Evolutionary conservation across 805 yeast genomes (phyloP).

Genomic region (Yarrowia sp.): DNA sequence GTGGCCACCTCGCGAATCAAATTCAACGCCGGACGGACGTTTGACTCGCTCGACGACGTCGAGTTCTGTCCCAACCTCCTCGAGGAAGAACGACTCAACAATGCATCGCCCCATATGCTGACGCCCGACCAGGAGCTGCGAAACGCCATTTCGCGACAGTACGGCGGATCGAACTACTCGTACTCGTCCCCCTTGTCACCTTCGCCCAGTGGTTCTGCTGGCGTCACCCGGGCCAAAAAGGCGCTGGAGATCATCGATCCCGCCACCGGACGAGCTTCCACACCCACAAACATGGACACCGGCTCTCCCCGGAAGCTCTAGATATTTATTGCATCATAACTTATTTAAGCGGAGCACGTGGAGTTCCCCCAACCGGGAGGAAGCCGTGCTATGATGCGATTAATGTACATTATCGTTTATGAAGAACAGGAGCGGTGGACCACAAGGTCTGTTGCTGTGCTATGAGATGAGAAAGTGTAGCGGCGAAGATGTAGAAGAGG

Average conservation of each 20-base stretch:
- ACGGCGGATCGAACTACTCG: constrained; percentile 25
- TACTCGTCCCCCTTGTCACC: constrained; percentile 36
- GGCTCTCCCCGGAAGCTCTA: constrained; percentile 39
- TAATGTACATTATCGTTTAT: constrained; percentile 36
- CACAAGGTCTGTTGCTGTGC: background rate
- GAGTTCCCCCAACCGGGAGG: background rate
- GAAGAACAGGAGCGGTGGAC: background rate
- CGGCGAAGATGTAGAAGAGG: too few relatives aligned
- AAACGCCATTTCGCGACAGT: constrained; percentile 26
- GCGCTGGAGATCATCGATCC: constrained; percentile 61
- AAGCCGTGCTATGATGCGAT: constrained; percentile 33
- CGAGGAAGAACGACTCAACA: constrained; percentile 40
- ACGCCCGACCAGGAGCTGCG: constrained; percentile 32
- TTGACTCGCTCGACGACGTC: constrained; percentile 69
- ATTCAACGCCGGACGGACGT: constrained; percentile 65
- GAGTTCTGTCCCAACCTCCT: constrained; percentile 63
- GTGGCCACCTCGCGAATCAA: constrained; percentile 37
- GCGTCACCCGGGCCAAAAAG: constrained; percentile 32
- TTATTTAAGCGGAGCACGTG: constrained; percentile 32
- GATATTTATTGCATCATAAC: constrained; percentile 39
- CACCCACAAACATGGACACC: constrained; percentile 29
- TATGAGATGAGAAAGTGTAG: too few relatives aligned
- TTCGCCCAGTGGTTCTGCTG: constrained; percentile 26
- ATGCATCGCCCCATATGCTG: constrained; percentile 29
- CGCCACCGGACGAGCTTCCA: constrained; percentile 51